These are phyloP conservation scores for Tetrahymena thermophila DNA, from an alignment of 73 alveolate species.

Conservation along the genomic window DNA sequence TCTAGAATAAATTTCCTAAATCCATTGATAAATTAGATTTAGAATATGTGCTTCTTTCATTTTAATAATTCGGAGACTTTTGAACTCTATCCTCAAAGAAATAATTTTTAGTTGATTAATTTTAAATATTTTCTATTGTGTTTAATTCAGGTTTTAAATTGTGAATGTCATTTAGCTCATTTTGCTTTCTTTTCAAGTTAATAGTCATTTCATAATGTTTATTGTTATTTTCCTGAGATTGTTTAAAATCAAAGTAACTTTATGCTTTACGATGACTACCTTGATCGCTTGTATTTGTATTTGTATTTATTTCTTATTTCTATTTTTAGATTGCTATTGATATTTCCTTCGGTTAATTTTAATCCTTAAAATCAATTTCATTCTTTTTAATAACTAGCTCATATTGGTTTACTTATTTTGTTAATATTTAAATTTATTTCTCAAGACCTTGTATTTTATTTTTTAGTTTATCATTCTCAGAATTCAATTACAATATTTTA, in stretches of 20 bases:
- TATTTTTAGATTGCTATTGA: background rate
- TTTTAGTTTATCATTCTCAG: background rate
- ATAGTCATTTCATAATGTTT: background rate
- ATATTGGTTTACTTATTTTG: background rate
- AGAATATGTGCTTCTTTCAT: background rate
- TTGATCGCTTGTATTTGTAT: background rate
- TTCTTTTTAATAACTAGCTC: background rate
- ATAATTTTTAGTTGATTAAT: too few relatives aligned
- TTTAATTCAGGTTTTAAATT: background rate
- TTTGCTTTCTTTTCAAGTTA: background rate
- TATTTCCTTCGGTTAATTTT: background rate
- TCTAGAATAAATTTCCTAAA: background rate
- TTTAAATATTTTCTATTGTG: background rate
- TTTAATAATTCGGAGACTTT: background rate
- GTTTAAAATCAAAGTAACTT: background rate
- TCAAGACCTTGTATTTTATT: background rate
- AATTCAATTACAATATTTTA: background rate
- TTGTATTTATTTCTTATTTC: background rate
- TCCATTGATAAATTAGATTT: background rate
- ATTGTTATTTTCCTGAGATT: background rate
- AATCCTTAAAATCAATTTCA: background rate
- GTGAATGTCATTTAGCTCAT: background rate
- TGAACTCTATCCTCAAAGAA: background rate
- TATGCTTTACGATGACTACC: background rate
- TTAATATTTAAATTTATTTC: too few relatives aligned